Conservation (phyloP, 192 early-diverging fungal species). For the Lobosporangium transversale region DNA sequence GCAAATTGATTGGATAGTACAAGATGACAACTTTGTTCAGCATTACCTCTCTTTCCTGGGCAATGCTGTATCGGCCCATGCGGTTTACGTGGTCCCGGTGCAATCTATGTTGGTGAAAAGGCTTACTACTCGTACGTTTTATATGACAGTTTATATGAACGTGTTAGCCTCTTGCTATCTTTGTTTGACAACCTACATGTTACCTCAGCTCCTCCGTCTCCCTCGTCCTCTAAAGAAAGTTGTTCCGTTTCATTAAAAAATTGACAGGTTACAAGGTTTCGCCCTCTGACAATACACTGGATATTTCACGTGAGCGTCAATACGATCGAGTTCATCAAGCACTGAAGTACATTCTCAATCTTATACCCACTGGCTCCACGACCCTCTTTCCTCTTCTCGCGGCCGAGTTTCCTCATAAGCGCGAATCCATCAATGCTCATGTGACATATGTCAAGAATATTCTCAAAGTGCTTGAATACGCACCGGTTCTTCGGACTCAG, state of each 20-base stretch:
- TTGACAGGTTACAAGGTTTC: slow-evolving; percentile 29
- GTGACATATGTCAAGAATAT: slow-evolving; percentile 79
- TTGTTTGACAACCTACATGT: neutral
- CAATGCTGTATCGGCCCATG: slow-evolving; percentile 81
- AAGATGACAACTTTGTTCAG: slow-evolving; percentile 61
- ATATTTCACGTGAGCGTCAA: slow-evolving; percentile 9
- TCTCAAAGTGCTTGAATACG: slow-evolving; percentile 80
- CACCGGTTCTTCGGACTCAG: slow-evolving; percentile 72
- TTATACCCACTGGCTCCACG: slow-evolving; percentile 77
- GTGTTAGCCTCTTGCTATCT: neutral
- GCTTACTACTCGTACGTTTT: slow-evolving; percentile 61
- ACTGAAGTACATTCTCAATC: slow-evolving; percentile 66
- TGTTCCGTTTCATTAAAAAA: no score
- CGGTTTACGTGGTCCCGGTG: slow-evolving; percentile 70
- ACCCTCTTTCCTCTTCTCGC: slow-evolving; percentile 69
- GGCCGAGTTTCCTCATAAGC: slow-evolving; percentile 80
- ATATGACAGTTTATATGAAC: neutral
- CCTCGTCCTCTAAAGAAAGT: neutral
- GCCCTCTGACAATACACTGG: neutral
- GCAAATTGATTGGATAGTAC: slow-evolving; percentile 65
- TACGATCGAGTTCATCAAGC: slow-evolving; percentile 71
- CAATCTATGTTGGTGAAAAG: slow-evolving; percentile 65
- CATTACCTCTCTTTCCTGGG: slow-evolving; percentile 72
- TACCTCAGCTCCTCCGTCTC: neutral
- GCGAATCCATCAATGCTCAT: slow-evolving; percentile 64